Conservation (phyloP, 345 rosid genomes). For the Syzygium oleosum region DNA sequence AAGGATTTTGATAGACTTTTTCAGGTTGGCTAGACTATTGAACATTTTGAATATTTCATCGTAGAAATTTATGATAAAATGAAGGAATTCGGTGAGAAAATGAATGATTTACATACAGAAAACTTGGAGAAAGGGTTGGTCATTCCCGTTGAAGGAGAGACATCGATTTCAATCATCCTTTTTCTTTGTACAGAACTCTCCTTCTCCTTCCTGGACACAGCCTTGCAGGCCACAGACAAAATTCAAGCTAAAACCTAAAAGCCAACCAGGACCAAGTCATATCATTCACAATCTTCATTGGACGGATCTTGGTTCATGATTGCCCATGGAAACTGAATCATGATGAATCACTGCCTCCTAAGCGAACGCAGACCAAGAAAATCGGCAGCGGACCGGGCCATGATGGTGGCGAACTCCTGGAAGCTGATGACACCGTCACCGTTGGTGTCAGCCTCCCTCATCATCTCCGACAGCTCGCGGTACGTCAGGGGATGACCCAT, state of each 20-base stretch:
- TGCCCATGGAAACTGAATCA: not conserved
- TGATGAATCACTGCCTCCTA: not conserved
- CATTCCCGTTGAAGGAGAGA: not conserved
- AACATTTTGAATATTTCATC: too few species aligned
- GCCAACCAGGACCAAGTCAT: not conserved
- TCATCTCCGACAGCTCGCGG: conserved; percentile 65
- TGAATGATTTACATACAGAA: not conserved
- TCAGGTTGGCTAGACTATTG: too few species aligned
- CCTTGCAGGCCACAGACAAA: not conserved
- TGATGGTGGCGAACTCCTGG: conserved; percentile 59
- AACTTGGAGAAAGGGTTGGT: not conserved
- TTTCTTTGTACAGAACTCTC: not conserved
- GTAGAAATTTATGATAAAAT: too few species aligned
- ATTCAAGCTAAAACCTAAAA: not conserved
- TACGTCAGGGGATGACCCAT: conserved; percentile 31
- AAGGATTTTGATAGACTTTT: too few species aligned
- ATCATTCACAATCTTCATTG: conserved; percentile 5
- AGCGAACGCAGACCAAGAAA: conserved; percentile 39
- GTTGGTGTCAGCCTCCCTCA: conserved; percentile 77
- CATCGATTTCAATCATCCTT: not conserved
- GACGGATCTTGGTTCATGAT: not conserved
- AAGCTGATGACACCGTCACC: conserved; percentile 93
- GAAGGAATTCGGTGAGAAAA: not conserved
- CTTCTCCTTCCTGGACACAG: not conserved
- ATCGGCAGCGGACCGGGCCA: conserved; percentile 82